Evolutionary conservation across 2,329 filamentous ascomycete genomes (phyloP), one percentile per base, ranked within the genome.

Genomic region (Aspergillus clavatus): DNA sequence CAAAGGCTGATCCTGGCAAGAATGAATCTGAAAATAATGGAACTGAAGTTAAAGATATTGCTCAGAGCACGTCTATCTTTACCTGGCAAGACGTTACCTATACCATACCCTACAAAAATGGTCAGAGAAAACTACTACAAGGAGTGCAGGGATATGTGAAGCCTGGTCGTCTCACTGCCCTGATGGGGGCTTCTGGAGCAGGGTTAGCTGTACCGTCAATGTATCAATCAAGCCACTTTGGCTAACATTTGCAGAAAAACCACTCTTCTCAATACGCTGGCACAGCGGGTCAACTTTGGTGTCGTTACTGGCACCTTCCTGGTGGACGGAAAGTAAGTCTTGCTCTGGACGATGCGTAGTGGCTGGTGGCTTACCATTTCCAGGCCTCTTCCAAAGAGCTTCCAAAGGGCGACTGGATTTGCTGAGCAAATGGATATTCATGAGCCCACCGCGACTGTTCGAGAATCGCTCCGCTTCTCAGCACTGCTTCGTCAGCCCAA

Each of bases 81-180:
- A 95, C 89, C 0, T 95, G 89, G 86, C 86, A 91, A 62, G 76
- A 86, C 52, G 81, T 96, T 48, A 87, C 84, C 60, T 95, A 95
- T 62, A 78, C 61, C 40, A 84, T 77, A 50, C 70, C 51, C 8
- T 71, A 69, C 39, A 68, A 72, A 36, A 62, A 66, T 29, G 70
- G 71, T 11, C 60, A 72, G 52, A 62, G 66, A 36, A 65, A 69
- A 3, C 62, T 85, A 4, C 65, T 86, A 8, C 73, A 81, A 48
- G 73, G 83, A 46, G 77, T 86, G 4, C 75, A 81, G 53, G 89
- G 83, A 2, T 91, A 84, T 55, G 86, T 89, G 40, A 82, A 84
- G 50, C 87, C 87, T 1, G 87, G 87, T 27, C 80, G 84, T 56
- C 74, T 91, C 7, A 90, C 86, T 3, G 86, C 87, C 2, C 72